Percentiles rank a stretch among this genome's conserved stretches.
phyloP scores from a whole-genome alignment of 2,329 filamentous ascomycete species.

The Nemania abortiva region DNA sequence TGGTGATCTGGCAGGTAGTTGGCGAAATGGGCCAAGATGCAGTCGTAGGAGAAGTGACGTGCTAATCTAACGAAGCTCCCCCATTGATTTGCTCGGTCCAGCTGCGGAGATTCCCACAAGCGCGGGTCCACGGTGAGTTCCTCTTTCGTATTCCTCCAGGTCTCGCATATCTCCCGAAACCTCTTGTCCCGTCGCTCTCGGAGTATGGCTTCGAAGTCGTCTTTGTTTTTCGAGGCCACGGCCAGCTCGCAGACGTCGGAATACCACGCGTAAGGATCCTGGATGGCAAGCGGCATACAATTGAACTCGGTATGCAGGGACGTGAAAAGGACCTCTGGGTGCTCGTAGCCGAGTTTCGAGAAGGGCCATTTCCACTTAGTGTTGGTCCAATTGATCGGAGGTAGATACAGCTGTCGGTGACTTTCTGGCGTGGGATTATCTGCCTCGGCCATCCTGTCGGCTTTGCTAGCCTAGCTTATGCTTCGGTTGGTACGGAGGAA shows the following conservation, averaged over 20 bases:
- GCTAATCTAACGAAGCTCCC: background rate
- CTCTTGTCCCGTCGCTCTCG: constrained; percentile 23
- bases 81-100: constrained; percentile 2
- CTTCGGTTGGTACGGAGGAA: background rate
- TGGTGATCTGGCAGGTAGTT: constrained; percentile 8
- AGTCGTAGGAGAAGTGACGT: constrained; percentile 25
- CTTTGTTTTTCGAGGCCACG: background rate
- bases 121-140: background rate
- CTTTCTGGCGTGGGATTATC: constrained; percentile 8
- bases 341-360: background rate
- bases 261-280: constrained; percentile 20
- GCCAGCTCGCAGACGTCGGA: constrained; percentile 18
- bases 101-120: constrained; percentile 1
- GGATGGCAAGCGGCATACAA: constrained; percentile 25
- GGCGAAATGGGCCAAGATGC: constrained; percentile 19
- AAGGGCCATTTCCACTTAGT: constrained; percentile 8
- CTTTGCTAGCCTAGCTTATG: background rate
- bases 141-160: background rate
- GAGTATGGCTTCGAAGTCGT: constrained; percentile 22
- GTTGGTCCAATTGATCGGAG: background rate
- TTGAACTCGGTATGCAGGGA: constrained; percentile 28
- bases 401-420: background rate
- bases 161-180: constrained; percentile 9
- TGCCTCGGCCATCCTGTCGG: background rate
- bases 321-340: constrained; percentile 10